Conservation (phyloP, 2,329 filamentous ascomycete species). For the Alternaria burnsii region DNA sequence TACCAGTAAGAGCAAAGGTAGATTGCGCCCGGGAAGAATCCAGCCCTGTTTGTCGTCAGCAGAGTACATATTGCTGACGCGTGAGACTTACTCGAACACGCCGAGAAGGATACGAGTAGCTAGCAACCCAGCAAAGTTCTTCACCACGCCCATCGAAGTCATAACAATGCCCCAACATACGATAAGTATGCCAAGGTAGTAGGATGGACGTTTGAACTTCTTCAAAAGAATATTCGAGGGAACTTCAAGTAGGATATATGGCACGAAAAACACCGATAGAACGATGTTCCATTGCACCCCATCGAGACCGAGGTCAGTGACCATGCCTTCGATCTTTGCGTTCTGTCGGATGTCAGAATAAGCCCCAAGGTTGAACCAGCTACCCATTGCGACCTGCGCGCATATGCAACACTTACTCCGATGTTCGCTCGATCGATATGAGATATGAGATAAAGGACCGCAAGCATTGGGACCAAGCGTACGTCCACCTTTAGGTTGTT, state of each 20-base stretch:
- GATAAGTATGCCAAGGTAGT: background rate
- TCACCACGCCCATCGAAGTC: background rate
- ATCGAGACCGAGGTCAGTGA: slow-evolving; percentile 63
- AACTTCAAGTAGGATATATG: slow-evolving; percentile 48
- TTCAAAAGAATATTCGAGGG: slow-evolving; percentile 53
- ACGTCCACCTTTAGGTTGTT: slow-evolving; percentile 25
- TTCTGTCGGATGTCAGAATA: slow-evolving; percentile 41
- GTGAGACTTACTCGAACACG: slow-evolving; percentile 27
- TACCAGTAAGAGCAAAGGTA: slow-evolving; percentile 49
- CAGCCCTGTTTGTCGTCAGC: slow-evolving; percentile 19
- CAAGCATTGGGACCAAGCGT: slow-evolving; percentile 50
- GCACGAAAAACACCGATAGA: slow-evolving; percentile 67
- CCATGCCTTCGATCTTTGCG: slow-evolving; percentile 70
- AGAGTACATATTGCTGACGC: too few relatives aligned
- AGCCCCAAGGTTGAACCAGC: background rate
- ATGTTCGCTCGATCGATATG: slow-evolving; percentile 70
- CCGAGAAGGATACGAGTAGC: background rate
- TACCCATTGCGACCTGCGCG: background rate
- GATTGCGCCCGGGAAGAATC: slow-evolving; percentile 48
- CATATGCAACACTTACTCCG: slow-evolving; percentile 45
- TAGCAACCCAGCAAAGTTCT: background rate
- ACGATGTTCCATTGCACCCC: slow-evolving; percentile 56
- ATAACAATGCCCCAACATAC: background rate
- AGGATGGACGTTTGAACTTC: background rate
- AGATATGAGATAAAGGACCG: slow-evolving; percentile 54